Evolutionary conservation across 306 rosid genomes (phyloP).

Genomic region (Crotalaria pallida): DNA sequence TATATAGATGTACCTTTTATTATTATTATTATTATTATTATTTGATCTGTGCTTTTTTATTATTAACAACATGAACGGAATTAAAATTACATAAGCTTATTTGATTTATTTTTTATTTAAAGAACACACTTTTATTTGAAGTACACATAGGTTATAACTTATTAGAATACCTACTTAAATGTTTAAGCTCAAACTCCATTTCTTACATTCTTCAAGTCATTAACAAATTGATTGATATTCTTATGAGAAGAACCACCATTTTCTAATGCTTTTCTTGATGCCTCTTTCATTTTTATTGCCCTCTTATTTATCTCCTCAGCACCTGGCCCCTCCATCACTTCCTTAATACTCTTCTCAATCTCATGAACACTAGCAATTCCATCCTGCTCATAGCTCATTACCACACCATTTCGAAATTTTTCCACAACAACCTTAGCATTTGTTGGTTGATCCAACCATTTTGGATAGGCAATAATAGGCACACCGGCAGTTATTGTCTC

Average conservation of each 20-base stretch:
- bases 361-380: constrained; percentile 32
- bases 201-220: constrained; percentile 1
- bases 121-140: background rate
- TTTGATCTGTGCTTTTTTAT: too few relatives aligned
- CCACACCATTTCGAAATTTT: constrained; percentile 34
- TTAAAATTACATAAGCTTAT: too few relatives aligned
- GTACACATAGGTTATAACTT: background rate
- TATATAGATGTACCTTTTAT: too few relatives aligned
- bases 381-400: constrained; percentile 7
- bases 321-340: constrained; percentile 32
- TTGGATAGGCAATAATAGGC: constrained; percentile 39
- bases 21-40: too few relatives aligned
- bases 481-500: constrained; percentile 38
- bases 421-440: constrained; percentile 33
- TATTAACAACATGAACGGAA: too few relatives aligned
- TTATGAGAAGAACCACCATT: constrained; percentile 46
- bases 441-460: constrained; percentile 43
- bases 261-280: constrained; percentile 20
- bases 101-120: too few relatives aligned
- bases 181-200: background rate
- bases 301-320: constrained; percentile 25
- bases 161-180: background rate
- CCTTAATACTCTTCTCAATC: constrained; percentile 37
- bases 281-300: constrained; percentile 30
- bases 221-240: constrained; percentile 30